These are phyloP conservation scores for Claviceps sorghi DNA, from an alignment of 2,329 filamentous ascomycete species.

Conservation along the genomic window DNA sequence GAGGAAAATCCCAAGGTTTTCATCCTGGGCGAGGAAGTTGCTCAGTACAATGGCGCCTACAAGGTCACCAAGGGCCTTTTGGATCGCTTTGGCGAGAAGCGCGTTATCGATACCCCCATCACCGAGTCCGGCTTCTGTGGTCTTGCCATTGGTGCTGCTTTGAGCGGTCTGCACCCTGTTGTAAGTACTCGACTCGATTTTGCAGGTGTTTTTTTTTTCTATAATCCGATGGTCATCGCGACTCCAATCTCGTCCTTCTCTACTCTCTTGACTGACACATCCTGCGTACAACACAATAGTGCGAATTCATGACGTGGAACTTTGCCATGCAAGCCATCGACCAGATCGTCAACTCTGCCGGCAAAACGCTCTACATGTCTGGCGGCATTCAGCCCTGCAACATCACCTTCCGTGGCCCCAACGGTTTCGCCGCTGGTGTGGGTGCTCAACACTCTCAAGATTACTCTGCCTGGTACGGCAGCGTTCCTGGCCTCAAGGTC, in stretches of 20 bases:
- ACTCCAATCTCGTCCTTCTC: not conserved
- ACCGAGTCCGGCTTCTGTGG: constrained; percentile 93
- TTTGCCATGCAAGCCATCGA: constrained; percentile 99
- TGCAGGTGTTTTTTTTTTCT: not conserved
- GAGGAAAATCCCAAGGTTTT: constrained; percentile 92
- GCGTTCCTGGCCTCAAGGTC: constrained; percentile 94
- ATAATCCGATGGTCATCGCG: no score
- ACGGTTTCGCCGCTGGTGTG: constrained; percentile 93
- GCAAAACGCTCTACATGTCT: constrained; percentile 99
- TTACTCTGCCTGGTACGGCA: constrained; percentile 97
- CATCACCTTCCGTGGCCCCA: constrained; percentile 98
- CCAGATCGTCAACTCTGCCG: constrained; percentile 97
- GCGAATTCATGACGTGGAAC: constrained; percentile 99
- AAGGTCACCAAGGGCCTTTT: constrained; percentile 97
- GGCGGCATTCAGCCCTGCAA: constrained; percentile 99
- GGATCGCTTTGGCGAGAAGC: constrained; percentile 92
- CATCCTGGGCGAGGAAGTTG: constrained; percentile 92
- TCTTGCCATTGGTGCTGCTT: constrained; percentile 84
- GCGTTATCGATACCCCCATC: constrained; percentile 96
- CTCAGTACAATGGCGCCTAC: constrained; percentile 99
- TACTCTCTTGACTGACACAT: not conserved
- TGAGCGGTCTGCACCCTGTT: constrained; percentile 86
- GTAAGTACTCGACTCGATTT: constrained; percentile 40
- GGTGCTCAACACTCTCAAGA: constrained; percentile 97
- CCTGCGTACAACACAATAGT: constrained; percentile 33